Percentiles rank a stretch among this genome's conserved stretches.
These are phyloP conservation scores for Rhynchosporium agropyri DNA, from an alignment of 2,329 filamentous ascomycete species.

Conservation along the genomic window DNA sequence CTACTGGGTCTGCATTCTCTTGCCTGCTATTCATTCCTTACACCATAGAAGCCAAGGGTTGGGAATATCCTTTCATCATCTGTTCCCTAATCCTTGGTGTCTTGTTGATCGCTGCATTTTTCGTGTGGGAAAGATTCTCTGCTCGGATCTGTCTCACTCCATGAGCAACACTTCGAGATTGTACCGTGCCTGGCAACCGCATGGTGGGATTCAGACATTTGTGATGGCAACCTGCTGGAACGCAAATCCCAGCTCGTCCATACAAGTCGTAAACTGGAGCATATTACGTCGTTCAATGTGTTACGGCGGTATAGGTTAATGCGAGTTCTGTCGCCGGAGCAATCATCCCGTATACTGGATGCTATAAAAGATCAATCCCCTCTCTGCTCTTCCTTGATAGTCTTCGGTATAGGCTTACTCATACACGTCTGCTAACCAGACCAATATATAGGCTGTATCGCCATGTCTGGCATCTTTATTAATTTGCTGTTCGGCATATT, in stretches of 20 bases:
- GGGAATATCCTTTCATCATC: slow-evolving; percentile 46
- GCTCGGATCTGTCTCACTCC: slow-evolving; percentile 59
- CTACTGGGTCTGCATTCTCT: slow-evolving; percentile 29
- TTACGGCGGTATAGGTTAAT: slow-evolving; percentile 47
- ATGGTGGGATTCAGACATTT: slow-evolving; percentile 68
- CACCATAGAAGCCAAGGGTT: slow-evolving; percentile 41
- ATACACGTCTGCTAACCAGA: slow-evolving; percentile 56
- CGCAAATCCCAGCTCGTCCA: slow-evolving; percentile 58
- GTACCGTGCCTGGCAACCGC: slow-evolving; percentile 64
- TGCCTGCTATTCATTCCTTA: slow-evolving; percentile 41
- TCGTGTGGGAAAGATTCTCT: slow-evolving; percentile 40
- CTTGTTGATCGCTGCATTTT: slow-evolving; percentile 42
- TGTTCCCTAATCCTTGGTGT: slow-evolving; percentile 48
- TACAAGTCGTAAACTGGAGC: slow-evolving; percentile 49
- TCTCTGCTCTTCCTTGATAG: slow-evolving; percentile 7
- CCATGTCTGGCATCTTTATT: slow-evolving; percentile 61
- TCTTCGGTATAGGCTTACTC: slow-evolving; percentile 49
- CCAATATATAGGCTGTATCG: slow-evolving; percentile 53
- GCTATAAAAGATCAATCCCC: slow-evolving; percentile 42
- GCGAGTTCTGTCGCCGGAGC: slow-evolving; percentile 55
- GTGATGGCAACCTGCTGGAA: slow-evolving; percentile 63
- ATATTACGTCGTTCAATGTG: slow-evolving; percentile 56
- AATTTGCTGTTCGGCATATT: slow-evolving; percentile 57
- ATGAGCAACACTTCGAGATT: slow-evolving; percentile 56
- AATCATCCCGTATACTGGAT: slow-evolving; percentile 44